Conservation (phyloP, 371 early-diverging fungal genomes). For the Antonospora locustae region DNA sequence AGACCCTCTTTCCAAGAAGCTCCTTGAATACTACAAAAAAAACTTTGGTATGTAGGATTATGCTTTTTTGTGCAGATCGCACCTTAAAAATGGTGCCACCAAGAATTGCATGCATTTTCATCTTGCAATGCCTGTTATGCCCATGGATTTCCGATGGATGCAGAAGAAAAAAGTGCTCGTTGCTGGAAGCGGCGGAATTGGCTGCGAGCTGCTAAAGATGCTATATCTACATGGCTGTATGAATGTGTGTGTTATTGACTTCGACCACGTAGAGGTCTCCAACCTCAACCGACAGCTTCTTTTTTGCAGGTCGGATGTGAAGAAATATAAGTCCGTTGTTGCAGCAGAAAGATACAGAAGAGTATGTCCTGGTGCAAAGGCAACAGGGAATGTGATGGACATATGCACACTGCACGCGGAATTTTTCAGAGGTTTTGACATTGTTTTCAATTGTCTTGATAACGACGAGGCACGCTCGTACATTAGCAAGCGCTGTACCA, state of each 20-base stretch:
- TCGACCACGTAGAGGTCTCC: constrained; percentile 89
- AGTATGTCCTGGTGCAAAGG: not conserved
- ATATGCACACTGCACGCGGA: constrained; percentile 63
- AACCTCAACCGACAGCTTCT: constrained; percentile 95
- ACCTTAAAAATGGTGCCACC: too few relatives aligned
- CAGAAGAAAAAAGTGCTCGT: constrained; percentile 28
- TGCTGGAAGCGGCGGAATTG: constrained; percentile 72
- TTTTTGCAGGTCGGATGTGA: constrained; percentile 76
- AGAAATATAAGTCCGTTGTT: constrained; percentile 68
- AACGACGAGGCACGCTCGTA: constrained; percentile 83
- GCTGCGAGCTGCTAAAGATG: constrained; percentile 84
- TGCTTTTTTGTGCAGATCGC: too few relatives aligned
- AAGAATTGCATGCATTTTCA: too few relatives aligned
- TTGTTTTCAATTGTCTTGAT: constrained; percentile 92
- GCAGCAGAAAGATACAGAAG: not conserved
- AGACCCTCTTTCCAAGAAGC: not conserved
- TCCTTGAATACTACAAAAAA: not conserved
- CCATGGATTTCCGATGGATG: too few relatives aligned
- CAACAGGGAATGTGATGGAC: constrained; percentile 57
- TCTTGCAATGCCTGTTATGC: too few relatives aligned
- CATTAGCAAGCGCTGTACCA: constrained; percentile 83
- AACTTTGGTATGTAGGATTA: not conserved
- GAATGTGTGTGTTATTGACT: constrained; percentile 61
- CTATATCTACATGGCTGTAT: constrained; percentile 5
- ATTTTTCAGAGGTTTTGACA: constrained; percentile 74